These are phyloP conservation scores for Paecilomyces dactylethromorphus DNA, from an alignment of 2,329 filamentous ascomycete species.

Conservation along the genomic window DNA sequence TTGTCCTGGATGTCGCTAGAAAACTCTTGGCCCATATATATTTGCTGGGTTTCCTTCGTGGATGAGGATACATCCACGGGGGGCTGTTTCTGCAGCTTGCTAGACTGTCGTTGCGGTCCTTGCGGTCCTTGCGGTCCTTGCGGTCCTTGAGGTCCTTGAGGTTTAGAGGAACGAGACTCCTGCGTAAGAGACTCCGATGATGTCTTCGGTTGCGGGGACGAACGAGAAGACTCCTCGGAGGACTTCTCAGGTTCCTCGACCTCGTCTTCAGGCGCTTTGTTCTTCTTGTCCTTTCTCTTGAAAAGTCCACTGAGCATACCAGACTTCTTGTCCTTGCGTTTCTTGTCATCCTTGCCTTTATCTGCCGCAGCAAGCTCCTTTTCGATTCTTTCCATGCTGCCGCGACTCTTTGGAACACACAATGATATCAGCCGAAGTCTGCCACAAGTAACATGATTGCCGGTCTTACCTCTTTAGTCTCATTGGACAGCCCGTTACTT, in stretches of 20 bases:
- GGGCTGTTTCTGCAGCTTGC: constrained; percentile 66
- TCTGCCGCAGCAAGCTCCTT: constrained; percentile 59
- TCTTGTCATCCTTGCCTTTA: constrained; percentile 66
- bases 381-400: constrained; percentile 71
- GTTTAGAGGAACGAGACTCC: constrained; percentile 26
- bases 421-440: constrained; percentile 1
- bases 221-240: constrained; percentile 51
- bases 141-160: constrained; percentile 25
- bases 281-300: constrained; percentile 59
- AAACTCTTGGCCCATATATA: constrained; percentile 14
- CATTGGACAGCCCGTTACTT: constrained; percentile 17
- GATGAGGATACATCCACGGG: constrained; percentile 33
- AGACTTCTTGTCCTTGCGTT: constrained; percentile 64
- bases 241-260: constrained; percentile 51
- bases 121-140: constrained; percentile 35
- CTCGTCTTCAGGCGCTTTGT: constrained; percentile 41
- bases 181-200: constrained; percentile 37
- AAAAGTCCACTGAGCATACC: constrained; percentile 66
- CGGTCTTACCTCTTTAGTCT: constrained; percentile 33
- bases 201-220: constrained; percentile 38
- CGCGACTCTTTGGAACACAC: constrained; percentile 42
- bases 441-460: background rate
- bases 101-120: constrained; percentile 50
- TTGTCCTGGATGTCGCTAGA: constrained; percentile 16
- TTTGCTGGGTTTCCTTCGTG: constrained; percentile 37